These are phyloP conservation scores for Discostella stelligeroides DNA, from an alignment of 108 stramenopile species.

Conservation along the genomic window DNA sequence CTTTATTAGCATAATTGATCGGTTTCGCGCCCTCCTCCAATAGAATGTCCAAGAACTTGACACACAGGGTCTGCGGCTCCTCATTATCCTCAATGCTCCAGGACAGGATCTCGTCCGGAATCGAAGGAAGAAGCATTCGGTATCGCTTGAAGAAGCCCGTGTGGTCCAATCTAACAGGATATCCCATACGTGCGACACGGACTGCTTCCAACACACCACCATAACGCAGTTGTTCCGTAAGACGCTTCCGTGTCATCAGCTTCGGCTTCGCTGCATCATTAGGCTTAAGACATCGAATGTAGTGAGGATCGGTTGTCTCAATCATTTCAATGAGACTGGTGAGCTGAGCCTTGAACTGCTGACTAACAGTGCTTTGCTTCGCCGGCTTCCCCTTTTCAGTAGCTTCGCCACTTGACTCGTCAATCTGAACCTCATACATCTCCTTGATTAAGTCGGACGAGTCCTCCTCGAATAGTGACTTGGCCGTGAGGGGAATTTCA, in stretches of 20 bases:
- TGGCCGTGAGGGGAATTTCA: slow-evolving; percentile 90
- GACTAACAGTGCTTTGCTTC: slow-evolving; percentile 87
- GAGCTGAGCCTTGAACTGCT: slow-evolving; percentile 96
- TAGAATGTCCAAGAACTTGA: slow-evolving; percentile 69
- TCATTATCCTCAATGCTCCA: slow-evolving; percentile 79
- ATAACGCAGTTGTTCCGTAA: slow-evolving; percentile 96
- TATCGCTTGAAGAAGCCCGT: slow-evolving; percentile 90
- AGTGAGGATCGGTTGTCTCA: slow-evolving; percentile 97
- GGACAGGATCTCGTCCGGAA: slow-evolving; percentile 59
- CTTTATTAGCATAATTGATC: slow-evolving; percentile 51
- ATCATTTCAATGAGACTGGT: slow-evolving; percentile 84
- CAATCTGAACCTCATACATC: slow-evolving; percentile 72
- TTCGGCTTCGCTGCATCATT: slow-evolving; percentile 91
- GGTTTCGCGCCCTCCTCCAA: slow-evolving; percentile 77
- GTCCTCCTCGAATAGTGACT: slow-evolving; percentile 87
- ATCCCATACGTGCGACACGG: slow-evolving; percentile 98
- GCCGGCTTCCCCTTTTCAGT: slow-evolving; percentile 43
- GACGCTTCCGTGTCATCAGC: slow-evolving; percentile 77
- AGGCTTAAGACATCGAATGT: slow-evolving; percentile 98
- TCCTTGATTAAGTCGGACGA: slow-evolving; percentile 74
- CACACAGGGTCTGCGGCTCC: slow-evolving; percentile 76
- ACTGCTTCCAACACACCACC: slow-evolving; percentile 99
- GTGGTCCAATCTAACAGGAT: slow-evolving; percentile 96
- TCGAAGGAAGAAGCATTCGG: slow-evolving; percentile 80
- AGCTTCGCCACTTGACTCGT: slow-evolving; percentile 51